Evolutionary conservation across 139 green algal genomes (phyloP).

Genomic region (Picochlorum sp.): DNA sequence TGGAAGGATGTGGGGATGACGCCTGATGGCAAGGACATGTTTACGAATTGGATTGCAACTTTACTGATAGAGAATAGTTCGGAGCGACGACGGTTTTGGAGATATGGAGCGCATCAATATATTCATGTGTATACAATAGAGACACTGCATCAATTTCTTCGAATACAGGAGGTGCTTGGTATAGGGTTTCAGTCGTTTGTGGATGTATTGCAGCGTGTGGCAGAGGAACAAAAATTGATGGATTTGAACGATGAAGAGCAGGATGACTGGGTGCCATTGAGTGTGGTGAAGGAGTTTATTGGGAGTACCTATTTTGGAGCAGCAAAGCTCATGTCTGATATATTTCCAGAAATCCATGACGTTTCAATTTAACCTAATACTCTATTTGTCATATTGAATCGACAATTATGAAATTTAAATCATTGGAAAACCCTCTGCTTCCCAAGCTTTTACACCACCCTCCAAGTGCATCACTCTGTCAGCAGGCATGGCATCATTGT

Average conservation of each 20-base stretch:
- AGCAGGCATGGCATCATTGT: slow-evolving; percentile 4
- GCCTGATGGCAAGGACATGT: slow-evolving; percentile 17
- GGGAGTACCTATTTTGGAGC: slow-evolving; percentile 9
- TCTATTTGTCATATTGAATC: neutral
- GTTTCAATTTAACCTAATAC: neutral
- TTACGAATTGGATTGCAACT: slow-evolving; percentile 26
- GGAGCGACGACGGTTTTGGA: slow-evolving; percentile 10
- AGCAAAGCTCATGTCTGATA: slow-evolving; percentile 23
- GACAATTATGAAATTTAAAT: slow-evolving; percentile 9
- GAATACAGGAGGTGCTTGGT: slow-evolving; percentile 29
- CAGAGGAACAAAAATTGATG: slow-evolving; percentile 35
- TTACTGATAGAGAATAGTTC: slow-evolving; percentile 26
- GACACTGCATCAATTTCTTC: slow-evolving; percentile 28
- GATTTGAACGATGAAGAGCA: slow-evolving; percentile 31
- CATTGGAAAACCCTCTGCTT: slow-evolving; percentile 10
- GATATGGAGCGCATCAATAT: slow-evolving; percentile 14
- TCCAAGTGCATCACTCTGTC: slow-evolving; percentile 34
- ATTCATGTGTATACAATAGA: slow-evolving; percentile 29
- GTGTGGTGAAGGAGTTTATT: slow-evolving; percentile 27
- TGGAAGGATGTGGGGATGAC: slow-evolving; percentile 14
- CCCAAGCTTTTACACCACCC: slow-evolving; percentile 43
- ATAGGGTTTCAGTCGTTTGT: slow-evolving; percentile 37
- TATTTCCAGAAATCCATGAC: slow-evolving; percentile 10
- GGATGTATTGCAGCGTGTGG: slow-evolving; percentile 40
- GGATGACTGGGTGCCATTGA: slow-evolving; percentile 38